phyloP scores from a whole-genome alignment of 345 rosid genomes.

The Linum tenue region DNA sequence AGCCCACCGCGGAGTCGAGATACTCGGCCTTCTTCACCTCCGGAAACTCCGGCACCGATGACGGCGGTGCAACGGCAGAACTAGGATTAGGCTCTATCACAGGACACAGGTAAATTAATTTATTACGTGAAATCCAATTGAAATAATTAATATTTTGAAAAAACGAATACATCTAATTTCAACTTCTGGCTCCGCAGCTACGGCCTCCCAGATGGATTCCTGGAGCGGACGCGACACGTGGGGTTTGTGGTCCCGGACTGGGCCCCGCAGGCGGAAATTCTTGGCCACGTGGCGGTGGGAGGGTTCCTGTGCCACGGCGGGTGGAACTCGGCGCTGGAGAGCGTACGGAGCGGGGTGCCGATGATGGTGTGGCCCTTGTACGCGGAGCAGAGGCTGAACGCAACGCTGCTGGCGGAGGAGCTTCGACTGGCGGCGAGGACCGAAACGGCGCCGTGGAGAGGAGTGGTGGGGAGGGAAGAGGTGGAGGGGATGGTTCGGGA shows the following conservation, averaged over 20 bases:
- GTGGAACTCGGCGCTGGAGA: background rate
- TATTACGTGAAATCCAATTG: too few species aligned
- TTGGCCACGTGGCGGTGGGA: background rate
- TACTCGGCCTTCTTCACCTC: background rate
- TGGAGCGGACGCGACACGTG: background rate
- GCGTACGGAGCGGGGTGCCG: background rate
- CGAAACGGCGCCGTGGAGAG: background rate
- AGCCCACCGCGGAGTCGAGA: background rate
- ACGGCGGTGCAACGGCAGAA: too few species aligned
- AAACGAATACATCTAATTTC: too few species aligned
- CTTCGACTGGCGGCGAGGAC: conserved; percentile 16
- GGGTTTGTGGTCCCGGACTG: background rate
- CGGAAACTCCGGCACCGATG: too few species aligned
- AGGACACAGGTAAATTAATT: background rate
- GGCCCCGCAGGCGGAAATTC: background rate
- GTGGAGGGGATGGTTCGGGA: conserved; percentile 14
- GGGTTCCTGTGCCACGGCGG: background rate
- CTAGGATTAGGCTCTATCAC: too few species aligned
- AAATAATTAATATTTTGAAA: too few species aligned
- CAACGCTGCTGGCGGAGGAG: conserved; percentile 9
- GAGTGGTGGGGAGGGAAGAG: conserved; percentile 14
- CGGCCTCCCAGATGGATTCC: background rate
- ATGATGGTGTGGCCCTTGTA: background rate
- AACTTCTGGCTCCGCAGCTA: too few species aligned
- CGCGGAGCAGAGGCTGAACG: background rate